Base-by-base conservation (phyloP, 805 yeast genomes). In the Yarrowia phangngaensis region DNA sequence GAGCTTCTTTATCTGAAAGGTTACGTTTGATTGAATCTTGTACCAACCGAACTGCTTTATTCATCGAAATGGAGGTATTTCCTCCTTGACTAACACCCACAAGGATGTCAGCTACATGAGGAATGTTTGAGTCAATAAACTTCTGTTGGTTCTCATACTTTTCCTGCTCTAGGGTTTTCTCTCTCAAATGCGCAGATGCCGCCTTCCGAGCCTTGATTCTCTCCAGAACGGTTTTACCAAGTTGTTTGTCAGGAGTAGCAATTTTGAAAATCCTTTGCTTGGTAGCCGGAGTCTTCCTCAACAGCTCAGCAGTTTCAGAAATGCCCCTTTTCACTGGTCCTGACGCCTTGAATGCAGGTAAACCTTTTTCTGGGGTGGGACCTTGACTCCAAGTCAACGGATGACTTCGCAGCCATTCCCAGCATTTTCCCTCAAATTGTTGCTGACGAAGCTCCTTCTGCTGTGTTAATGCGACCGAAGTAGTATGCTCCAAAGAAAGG, bases 121-220 rank as follows among this genome's bases (percentile, higher is more conserved):
- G 29, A 11, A 41, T 20, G 14, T 41, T 41, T 8, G 48, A 41
- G 48, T 41, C 35, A 1, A 41, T 16, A 22, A 41, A 38, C 24
- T 32, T 31, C 8, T 26, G 16, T 5, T 38, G 32, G 4, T 23
- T 17, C 31, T 38, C 45, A 4, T 22, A 9, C 7, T 27, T 24
- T 7, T 16, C 32, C 19, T 38, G 32, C n/a, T 8, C 32, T 4
- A 11, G 8, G 6, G 32, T 19, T 9, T 38, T 38, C 11, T 4
- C 9, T n/a, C 11, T 38, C 9, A 38, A n/a, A 20, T 20, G 28
- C 20, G 29, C 35, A 0, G 20, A 34, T 2, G 48, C 53, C 2
- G 58, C 58, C 45, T 64, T 64, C 43, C 62, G 58, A 23, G 63
- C 64, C 7, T 58, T 55, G 23, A 64, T 58, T 11, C 67, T 55